These are phyloP conservation scores for Suillus spraguei DNA, from an alignment of 768 basidiomycete species.

Conservation along the genomic window DNA sequence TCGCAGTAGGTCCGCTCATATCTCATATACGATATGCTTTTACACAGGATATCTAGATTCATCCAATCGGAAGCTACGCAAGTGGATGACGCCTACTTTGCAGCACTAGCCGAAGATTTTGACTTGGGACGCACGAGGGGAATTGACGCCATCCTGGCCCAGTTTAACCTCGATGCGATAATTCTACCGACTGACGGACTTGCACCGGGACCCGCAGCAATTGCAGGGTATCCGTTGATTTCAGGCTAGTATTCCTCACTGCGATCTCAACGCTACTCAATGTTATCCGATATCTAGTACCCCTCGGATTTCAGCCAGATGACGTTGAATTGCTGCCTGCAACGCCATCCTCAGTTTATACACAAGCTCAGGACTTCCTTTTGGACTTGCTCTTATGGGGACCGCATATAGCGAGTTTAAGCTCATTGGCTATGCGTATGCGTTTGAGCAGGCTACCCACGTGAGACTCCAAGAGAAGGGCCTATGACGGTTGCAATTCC, in stretches of 20 bases:
- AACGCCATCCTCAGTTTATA: slow-evolving; percentile 40
- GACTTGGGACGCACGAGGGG: slow-evolving; percentile 50
- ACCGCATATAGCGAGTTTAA: slow-evolving; percentile 59
- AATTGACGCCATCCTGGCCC: slow-evolving; percentile 49
- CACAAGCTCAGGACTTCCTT: slow-evolving; percentile 46
- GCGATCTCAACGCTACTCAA: slow-evolving; percentile 14
- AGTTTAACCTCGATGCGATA: slow-evolving; percentile 47
- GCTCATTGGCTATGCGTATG: slow-evolving; percentile 57
- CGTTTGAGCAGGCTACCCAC: slow-evolving; percentile 62
- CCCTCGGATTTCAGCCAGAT: slow-evolving; percentile 56
- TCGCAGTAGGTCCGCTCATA: slow-evolving; percentile 30
- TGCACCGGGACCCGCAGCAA: slow-evolving; percentile 38
- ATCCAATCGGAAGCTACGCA: neutral
- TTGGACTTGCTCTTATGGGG: slow-evolving; percentile 58
- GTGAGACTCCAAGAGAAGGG: slow-evolving; percentile 45
- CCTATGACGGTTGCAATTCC: slow-evolving; percentile 53
- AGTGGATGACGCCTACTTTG: slow-evolving; percentile 40
- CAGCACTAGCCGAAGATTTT: slow-evolving; percentile 43
- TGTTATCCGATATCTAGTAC: slow-evolving; percentile 42
- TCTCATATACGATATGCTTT: neutral
- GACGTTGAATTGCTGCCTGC: slow-evolving; percentile 41
- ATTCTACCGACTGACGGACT: slow-evolving; percentile 38
- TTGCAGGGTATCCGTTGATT: slow-evolving; percentile 62
- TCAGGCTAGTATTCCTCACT: slow-evolving; percentile 38
- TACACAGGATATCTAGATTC: neutral